Percentiles rank a stretch among this genome's conserved stretches.
Evolutionary conservation across 1,284 basidiomycete genomes (phyloP).

Genomic region (Cutaneotrichosporon cavernicola): DNA sequence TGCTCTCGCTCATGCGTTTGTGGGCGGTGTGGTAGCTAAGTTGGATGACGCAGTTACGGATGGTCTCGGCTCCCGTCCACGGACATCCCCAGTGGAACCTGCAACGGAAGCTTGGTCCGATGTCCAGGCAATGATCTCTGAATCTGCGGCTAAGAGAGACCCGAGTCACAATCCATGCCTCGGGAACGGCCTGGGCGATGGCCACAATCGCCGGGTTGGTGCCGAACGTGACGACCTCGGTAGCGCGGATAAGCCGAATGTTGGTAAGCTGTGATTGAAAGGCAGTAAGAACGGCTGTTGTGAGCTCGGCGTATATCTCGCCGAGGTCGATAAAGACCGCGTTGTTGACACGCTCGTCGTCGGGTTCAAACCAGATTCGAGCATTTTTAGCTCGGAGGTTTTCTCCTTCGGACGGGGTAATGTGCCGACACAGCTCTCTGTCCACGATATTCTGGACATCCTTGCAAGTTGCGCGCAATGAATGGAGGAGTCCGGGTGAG

Average conservation of each 20-base stretch:
- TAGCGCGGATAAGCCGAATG: background rate
- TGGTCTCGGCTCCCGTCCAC: background rate
- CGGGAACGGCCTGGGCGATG: background rate
- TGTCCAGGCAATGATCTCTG: background rate
- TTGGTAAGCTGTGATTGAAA: background rate
- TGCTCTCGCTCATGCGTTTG: background rate
- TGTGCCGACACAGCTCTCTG: background rate
- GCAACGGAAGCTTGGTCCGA: too few relatives aligned
- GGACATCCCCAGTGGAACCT: background rate
- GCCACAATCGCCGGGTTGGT: background rate
- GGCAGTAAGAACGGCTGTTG: background rate
- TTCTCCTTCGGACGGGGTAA: background rate
- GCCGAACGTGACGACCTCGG: too few relatives aligned
- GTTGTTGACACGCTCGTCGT: background rate
- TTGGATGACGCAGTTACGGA: background rate
- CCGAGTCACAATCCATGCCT: background rate
- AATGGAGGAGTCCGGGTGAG: background rate
- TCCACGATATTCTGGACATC: background rate
- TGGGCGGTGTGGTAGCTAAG: background rate
- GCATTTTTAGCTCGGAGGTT: background rate
- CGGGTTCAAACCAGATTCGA: background rate
- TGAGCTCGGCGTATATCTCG: background rate
- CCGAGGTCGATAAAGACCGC: background rate
- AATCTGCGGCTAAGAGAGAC: background rate
- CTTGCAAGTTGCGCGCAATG: background rate